Percentiles rank a stretch among this genome's conserved stretches.
Conservation (phyloP, 1,284 basidiomycete genomes). For the Malassezia obtusa region DNA sequence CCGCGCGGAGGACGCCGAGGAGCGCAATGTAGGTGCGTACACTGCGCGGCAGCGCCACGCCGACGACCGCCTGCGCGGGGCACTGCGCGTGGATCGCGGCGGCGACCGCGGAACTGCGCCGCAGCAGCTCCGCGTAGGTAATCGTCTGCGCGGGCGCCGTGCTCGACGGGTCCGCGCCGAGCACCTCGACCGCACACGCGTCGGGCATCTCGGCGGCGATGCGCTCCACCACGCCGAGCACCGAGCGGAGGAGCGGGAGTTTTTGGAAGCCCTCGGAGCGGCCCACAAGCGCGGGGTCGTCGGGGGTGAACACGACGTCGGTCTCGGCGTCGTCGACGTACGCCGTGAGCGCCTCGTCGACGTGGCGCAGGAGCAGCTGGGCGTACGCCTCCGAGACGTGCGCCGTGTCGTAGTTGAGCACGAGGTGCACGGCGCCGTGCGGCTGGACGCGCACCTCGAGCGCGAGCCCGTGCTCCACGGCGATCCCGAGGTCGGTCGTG, state of each 20-base stretch:
- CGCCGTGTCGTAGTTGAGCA: constrained; percentile 23
- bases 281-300: neutral
- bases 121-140: constrained; percentile 18
- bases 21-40: constrained; percentile 32
- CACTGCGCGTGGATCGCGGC: constrained; percentile 4
- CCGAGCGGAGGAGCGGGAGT: neutral
- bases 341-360: constrained; percentile 20
- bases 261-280: neutral
- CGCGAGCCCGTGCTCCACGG: constrained; percentile 39
- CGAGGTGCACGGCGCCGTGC: constrained; percentile 22
- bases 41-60: constrained; percentile 29
- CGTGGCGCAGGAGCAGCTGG: constrained; percentile 24
- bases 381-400: constrained; percentile 23
- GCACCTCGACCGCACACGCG: constrained; percentile 21
- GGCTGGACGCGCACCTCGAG: constrained; percentile 28
- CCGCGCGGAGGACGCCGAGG: constrained; percentile 29
- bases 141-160: constrained; percentile 19
- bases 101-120: constrained; percentile 12
- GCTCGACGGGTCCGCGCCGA: constrained; percentile 10
- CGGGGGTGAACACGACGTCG: neutral
- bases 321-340: neutral
- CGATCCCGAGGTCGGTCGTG: constrained; percentile 28
- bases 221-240: neutral
- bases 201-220: neutral
- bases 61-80: constrained; percentile 21